phyloP scores from a whole-genome alignment of 371 early-diverging fungal genomes.

The Saksenaea vasiformis region DNA sequence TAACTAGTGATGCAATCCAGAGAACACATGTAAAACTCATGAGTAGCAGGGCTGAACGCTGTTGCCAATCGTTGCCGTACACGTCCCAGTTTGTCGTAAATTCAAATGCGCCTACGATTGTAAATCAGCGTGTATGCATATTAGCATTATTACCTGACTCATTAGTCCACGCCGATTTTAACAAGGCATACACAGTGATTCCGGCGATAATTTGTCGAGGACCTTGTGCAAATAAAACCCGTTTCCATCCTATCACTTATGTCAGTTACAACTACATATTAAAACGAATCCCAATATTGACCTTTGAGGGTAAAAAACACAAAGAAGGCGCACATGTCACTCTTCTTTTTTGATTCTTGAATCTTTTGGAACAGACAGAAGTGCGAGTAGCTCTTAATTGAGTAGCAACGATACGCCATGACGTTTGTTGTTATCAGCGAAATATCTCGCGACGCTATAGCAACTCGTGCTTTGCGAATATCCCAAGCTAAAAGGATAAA shows the following conservation, averaged over 20 bases:
- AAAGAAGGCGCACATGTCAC: constrained; percentile 81
- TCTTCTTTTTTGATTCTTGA: constrained; percentile 60
- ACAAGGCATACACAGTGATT: constrained; percentile 36
- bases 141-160: constrained; percentile 9
- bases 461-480: constrained; percentile 66
- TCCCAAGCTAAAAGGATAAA: constrained; percentile 74
- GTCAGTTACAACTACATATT: neutral
- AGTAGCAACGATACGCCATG: constrained; percentile 72
- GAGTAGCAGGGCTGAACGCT: constrained; percentile 33
- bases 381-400: constrained; percentile 63
- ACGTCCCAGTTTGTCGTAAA: constrained; percentile 26
- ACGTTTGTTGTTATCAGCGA: constrained; percentile 76
- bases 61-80: constrained; percentile 40
- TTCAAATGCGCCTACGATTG: constrained; percentile 21
- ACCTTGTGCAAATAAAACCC: constrained; percentile 81
- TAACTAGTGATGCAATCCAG: constrained; percentile 60
- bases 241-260: constrained; percentile 72
- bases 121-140: neutral
- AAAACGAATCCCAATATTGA: constrained; percentile 15
- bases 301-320: constrained; percentile 86
- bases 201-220: constrained; percentile 77
- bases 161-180: constrained; percentile 36
- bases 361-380: constrained; percentile 84
- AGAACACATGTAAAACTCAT: constrained; percentile 72
- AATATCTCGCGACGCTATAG: constrained; percentile 73